Base-by-base conservation (phyloP, 2,329 filamentous ascomycete species). In the Xylariales sp. region DNA sequence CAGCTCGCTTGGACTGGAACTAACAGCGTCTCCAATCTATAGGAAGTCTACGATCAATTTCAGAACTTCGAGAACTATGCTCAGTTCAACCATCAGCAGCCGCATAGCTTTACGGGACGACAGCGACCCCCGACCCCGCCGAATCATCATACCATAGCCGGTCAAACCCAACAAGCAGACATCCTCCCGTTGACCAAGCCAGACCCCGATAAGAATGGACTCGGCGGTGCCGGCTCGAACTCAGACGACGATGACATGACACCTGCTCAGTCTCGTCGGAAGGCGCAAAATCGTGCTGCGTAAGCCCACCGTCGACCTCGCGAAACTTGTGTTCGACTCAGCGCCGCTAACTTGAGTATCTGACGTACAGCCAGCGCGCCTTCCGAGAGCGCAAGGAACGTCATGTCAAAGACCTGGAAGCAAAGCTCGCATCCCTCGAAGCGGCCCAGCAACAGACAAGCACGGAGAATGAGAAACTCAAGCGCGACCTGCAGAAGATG, bases 321-420 rank as follows among this genome's bases (percentile, higher is more conserved):
- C 3, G 34, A 28, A 24, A 16, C 7, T 18, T 14, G 7, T n/a
- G 39, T 37, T 15, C 21, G 16, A 36, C 14, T n/a, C n/a, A 31
- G 18, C 16, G 14, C 8, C 19, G 33, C 44, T 44, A 43, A 49
- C 42, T 31, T 18, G 10, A 12, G 20, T 27, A 20, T 35, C 6
- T 14, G 5, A 7, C 11, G n/a, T 8, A 27, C 48, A 96, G 91
- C 35, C 93, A 97, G 74, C 84, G 91, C 54, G 91, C 93, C 22
- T 97, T 97, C 63, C 88, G 91, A 46, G 91, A 97, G 65, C 84
- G 91, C 52, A 97, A 97, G 64, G 91, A 97, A 62, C 84, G 83
- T 44, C 90, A 95, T 57, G 89, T 97, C 48, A 90, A 90, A 61
- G 89, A 97, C 46, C 82, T 97, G 18, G 90, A 97, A 65, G 78